Percentiles rank a stretch among this genome's conserved stretches.
Evolutionary conservation across 768 basidiomycete species (phyloP).

Genomic region (Panaeolus papilionaceus): DNA sequence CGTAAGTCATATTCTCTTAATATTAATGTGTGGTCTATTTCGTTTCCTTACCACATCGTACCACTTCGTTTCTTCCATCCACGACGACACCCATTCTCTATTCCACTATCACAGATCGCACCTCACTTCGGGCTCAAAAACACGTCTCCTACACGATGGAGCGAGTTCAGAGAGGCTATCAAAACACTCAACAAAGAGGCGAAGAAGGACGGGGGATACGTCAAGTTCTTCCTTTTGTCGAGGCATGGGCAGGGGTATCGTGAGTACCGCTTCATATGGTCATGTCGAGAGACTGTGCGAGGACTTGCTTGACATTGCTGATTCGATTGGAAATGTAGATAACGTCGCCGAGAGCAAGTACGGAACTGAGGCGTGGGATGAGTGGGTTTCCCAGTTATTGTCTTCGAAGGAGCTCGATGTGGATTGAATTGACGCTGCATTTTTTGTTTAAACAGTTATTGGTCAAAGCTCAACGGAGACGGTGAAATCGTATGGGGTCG

Average conservation of each 20-base stretch:
- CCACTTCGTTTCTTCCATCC: neutral
- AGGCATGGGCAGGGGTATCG: conserved; percentile 80
- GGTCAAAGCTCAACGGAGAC: conserved; percentile 69
- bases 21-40: neutral
- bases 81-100: neutral
- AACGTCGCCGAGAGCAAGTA: conserved; percentile 71
- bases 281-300: neutral
- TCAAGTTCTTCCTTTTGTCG: conserved; percentile 68
- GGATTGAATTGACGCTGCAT: no score
- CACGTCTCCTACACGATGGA: conserved; percentile 25
- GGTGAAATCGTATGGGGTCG: conserved; percentile 77
- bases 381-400: conserved; percentile 41
- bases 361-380: conserved; percentile 62
- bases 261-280: conserved; percentile 39
- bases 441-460: conserved; percentile 42
- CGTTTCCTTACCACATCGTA: conserved; percentile 22
- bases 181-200: conserved; percentile 51
- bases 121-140: conserved; percentile 31
- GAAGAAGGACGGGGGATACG: conserved; percentile 43
- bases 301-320: no score
- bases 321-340: conserved; percentile 45
- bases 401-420: no score
- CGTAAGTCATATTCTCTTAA: neutral
- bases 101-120: conserved; percentile 26
- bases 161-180: conserved; percentile 38